These are phyloP conservation scores for Candida hungchunana DNA, from an alignment of 805 yeast species.

Conservation along the genomic window DNA sequence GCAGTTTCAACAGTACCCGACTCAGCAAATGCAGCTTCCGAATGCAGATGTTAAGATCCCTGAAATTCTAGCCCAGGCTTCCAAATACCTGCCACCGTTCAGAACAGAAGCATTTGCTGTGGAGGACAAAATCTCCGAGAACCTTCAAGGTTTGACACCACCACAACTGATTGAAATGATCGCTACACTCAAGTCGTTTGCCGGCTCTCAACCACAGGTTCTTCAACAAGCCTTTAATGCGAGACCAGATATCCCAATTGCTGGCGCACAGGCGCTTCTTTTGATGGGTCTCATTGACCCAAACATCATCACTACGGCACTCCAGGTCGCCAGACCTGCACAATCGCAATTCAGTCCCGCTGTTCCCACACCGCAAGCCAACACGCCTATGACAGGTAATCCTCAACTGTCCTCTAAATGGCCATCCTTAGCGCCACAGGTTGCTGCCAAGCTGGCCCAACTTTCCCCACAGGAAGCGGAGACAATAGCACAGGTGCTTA, in stretches of 20 bases:
- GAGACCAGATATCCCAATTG: slow-evolving; percentile 54
- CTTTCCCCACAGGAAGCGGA: slow-evolving; percentile 56
- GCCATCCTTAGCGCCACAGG: slow-evolving; percentile 44
- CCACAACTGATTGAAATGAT: slow-evolving; percentile 64
- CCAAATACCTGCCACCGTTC: slow-evolving; percentile 50
- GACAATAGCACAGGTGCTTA: slow-evolving; percentile 46
- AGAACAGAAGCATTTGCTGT: slow-evolving; percentile 40
- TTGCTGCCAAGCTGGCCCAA: slow-evolving; percentile 45
- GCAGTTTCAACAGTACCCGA: slow-evolving; percentile 6
- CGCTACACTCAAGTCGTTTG: slow-evolving; percentile 56
- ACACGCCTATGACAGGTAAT: slow-evolving; percentile 1
- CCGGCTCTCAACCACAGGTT: slow-evolving; percentile 30
- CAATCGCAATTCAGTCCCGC: not conserved
- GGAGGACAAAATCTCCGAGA: slow-evolving; percentile 57
- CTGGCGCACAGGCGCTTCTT: slow-evolving; percentile 69
- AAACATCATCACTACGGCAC: slow-evolving; percentile 60
- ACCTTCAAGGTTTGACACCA: slow-evolving; percentile 63
- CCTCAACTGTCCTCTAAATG: slow-evolving; percentile 36
- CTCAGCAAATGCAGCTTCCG: not conserved
- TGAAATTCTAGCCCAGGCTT: slow-evolving; percentile 46
- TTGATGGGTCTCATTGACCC: slow-evolving; percentile 74
- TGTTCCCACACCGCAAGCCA: not conserved
- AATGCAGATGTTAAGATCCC: slow-evolving; percentile 35
- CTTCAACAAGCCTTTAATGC: slow-evolving; percentile 50
- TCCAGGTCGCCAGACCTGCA: slow-evolving; percentile 19